A percentile compares a stretch with the other conserved stretches of the same genome.
phyloP scores from a whole-genome alignment of 176 grass and related monocot genomes.

The Hyparrhenia diplandra region DNA sequence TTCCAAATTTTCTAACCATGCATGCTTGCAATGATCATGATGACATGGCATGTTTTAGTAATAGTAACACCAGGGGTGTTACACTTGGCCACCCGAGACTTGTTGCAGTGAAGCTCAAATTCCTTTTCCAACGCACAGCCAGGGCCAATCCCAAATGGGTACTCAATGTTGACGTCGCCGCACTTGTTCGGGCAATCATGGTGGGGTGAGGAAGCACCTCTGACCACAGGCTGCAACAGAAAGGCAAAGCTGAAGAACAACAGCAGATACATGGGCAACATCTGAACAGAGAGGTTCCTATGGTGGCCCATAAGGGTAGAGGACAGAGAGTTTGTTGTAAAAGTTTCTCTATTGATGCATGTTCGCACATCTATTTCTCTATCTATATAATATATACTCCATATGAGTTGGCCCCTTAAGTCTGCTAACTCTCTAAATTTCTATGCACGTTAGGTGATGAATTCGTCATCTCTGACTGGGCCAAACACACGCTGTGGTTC shows the following conservation, averaged over 20 bases:
- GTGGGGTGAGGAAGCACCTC: not conserved
- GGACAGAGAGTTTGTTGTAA: not conserved
- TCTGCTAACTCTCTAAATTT: not conserved
- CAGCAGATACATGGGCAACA: not conserved
- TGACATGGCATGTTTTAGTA: too few relatives aligned
- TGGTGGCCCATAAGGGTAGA: not conserved
- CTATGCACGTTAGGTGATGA: not conserved
- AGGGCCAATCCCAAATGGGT: not conserved
- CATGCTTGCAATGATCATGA: too few relatives aligned
- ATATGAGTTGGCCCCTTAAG: not conserved
- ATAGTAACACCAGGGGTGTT: too few relatives aligned
- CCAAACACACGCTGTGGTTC: not conserved
- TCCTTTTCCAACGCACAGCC: not conserved
- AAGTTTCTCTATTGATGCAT: not conserved
- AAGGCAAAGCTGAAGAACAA: not conserved
- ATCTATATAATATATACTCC: not conserved
- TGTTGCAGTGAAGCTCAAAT: not conserved
- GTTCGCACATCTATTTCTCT: not conserved
- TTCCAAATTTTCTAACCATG: too few relatives aligned
- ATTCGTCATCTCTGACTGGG: not conserved
- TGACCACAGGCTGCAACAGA: not conserved
- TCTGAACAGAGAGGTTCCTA: not conserved
- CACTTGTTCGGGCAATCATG: not conserved
- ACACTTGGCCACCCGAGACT: not conserved
- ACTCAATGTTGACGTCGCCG: not conserved